phyloP scores from a whole-genome alignment of 2,329 filamentous ascomycete species.

The Fusarium illudens region DNA sequence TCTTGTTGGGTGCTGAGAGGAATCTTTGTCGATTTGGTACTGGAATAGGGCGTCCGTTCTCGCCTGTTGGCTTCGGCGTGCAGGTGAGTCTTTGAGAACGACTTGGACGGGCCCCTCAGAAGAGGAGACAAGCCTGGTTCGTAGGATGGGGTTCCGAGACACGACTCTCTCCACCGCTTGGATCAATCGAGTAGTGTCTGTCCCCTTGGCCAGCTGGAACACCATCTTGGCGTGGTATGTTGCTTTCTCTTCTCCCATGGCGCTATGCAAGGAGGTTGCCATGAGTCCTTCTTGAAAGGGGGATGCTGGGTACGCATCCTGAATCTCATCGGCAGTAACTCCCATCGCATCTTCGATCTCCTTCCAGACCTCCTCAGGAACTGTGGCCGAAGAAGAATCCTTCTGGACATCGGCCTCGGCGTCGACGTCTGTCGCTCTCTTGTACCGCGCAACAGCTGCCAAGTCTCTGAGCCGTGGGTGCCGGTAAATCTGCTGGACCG shows the following conservation, averaged over 20 bases:
- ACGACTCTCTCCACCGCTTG: neutral
- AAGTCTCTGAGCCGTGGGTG: neutral
- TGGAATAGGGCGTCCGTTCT: neutral
- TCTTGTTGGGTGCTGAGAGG: neutral
- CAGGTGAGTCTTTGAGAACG: neutral
- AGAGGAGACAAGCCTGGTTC: neutral
- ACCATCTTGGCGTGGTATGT: neutral
- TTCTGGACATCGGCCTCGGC: neutral
- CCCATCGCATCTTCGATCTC: neutral
- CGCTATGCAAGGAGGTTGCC: neutral
- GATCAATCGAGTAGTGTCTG: neutral
- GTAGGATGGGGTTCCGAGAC: neutral
- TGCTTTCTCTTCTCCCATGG: neutral
- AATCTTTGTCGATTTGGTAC: neutral
- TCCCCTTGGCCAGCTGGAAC: neutral
- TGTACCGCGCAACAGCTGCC: neutral
- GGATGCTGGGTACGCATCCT: neutral
- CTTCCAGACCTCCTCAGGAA: neutral
- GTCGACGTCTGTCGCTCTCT: neutral
- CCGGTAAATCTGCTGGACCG: neutral
- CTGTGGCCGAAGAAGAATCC: accelerated
- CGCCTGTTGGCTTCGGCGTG: too few species aligned
- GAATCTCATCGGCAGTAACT: neutral
- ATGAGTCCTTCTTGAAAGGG: neutral
- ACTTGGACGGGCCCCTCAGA: neutral